Base-by-base conservation (phyloP, 2,329 filamentous ascomycete species). In the Didymella exigua region DNA sequence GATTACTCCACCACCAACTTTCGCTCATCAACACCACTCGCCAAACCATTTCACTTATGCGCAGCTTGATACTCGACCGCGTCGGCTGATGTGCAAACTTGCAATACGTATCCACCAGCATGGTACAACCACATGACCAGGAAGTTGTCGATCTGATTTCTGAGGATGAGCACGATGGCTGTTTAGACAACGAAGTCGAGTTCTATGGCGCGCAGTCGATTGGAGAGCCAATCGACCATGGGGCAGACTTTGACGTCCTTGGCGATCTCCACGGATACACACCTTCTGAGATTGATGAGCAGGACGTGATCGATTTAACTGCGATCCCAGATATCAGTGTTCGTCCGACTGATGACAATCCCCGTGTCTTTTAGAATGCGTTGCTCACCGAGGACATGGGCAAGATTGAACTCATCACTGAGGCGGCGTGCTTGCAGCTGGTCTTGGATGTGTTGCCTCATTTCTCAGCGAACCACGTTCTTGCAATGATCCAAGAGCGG, bases 371-470 rank as follows among this genome's bases (percentile, higher is more conserved):
- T 21, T 43, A 47, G 10, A 38, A 51, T 13, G 19, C 18, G 46
- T 34, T 27, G 14, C 30, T 42, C n/a, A 10, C 23, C 8, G 41
- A 46, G 8, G 53, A 23, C 5, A 33, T 18, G 3, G 16, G 18
- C 13, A 40, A 23, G 9, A 2, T 21, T 4, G 23, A 48, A 24
- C 37, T 61, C 3, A 21, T 72, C 40, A 66, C 61, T 7, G 68
- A 67, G 55, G 61, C 63, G 13, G 59, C 59, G 1, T 74, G 67
- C 48, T 46, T 75, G 23, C 65, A 70, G 40, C 66, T 68, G 59
- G 55, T 76, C n/a, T 23, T 75, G 7, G 59, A 70, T 29, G 63
- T 76, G 8, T 59, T 75, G 5, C 71, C 73, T 8, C 72, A 74
- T 34, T 69, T 75, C 27, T 65, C 69, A 4, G 59, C 67, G 19